phyloP scores from a whole-genome alignment of 2,329 filamentous ascomycete genomes.

The Periconia macrospinosa region DNA sequence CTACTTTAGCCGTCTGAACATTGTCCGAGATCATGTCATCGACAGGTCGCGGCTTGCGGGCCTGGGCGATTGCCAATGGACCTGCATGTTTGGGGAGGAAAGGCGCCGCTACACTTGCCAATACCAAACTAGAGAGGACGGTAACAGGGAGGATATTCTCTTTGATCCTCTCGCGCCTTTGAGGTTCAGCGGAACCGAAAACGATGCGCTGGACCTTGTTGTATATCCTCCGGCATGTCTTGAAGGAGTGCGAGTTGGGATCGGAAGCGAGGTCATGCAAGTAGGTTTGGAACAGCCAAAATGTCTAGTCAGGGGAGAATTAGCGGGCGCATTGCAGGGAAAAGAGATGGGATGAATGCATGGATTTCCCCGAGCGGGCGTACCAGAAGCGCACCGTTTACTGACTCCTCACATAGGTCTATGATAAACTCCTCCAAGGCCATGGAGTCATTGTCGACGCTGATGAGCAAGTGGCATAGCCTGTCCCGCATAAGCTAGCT shows the following conservation, averaged over 20 bases:
- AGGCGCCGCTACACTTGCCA: conserved; percentile 75
- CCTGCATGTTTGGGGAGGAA: conserved; percentile 77
- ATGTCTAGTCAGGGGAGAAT: conserved; percentile 61
- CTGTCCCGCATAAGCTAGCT: conserved; percentile 46
- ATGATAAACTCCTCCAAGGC: conserved; percentile 85
- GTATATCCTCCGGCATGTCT: conserved; percentile 80
- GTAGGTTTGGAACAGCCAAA: conserved; percentile 89
- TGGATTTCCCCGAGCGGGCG: neutral
- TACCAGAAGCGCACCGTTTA: conserved; percentile 80
- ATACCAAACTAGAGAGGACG: conserved; percentile 76
- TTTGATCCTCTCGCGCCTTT: conserved; percentile 73
- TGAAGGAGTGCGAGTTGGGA: conserved; percentile 75
- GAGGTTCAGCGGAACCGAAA: conserved; percentile 73
- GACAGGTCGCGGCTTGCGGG: conserved; percentile 69
- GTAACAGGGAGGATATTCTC: conserved; percentile 81
- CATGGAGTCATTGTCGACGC: conserved; percentile 89
- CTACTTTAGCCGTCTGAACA: conserved; percentile 58
- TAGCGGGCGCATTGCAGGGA: conserved; percentile 19
- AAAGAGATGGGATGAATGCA: conserved; percentile 11
- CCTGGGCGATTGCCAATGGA: conserved; percentile 79
- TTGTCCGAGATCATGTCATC: conserved; percentile 65
- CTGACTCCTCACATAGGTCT: conserved; percentile 84
- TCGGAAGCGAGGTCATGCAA: conserved; percentile 77
- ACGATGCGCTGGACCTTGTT: conserved; percentile 89
- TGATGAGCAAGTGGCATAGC: conserved; percentile 84